Percentiles rank a stretch among this genome's conserved stretches.
These are phyloP conservation scores for Ganoderma sinense DNA, from an alignment of 1,284 basidiomycete genomes.

Conservation along the genomic window DNA sequence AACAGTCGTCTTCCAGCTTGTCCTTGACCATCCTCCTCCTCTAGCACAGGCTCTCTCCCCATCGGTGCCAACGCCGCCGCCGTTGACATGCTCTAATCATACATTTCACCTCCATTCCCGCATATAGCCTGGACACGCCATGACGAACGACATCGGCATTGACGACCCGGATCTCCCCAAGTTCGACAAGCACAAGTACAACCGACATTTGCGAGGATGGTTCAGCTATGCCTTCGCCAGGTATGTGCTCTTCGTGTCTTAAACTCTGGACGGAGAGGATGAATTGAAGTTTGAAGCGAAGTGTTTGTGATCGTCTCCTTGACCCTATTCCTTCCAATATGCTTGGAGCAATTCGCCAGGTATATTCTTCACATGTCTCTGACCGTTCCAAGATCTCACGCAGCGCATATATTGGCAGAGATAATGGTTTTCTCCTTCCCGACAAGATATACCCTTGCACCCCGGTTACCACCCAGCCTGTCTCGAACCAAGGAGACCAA, in stretches of 20 bases:
- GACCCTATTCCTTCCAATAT: conserved; percentile 84
- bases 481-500: conserved; percentile 32
- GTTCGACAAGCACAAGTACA: conserved; percentile 33
- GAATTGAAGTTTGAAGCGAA: conserved; percentile 55
- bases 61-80: no score
- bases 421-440: conserved; percentile 78
- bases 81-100: neutral
- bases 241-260: conserved; percentile 40
- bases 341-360: conserved; percentile 80
- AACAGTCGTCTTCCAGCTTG: neutral
- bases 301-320: conserved; percentile 84
- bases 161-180: conserved; percentile 10
- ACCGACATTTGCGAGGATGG: conserved; percentile 70
- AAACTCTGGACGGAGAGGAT: neutral
- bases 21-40: neutral
- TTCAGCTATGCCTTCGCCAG: conserved; percentile 82
- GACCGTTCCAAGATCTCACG: neutral
- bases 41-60: no score
- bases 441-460: conserved; percentile 62
- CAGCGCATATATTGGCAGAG: conserved; percentile 45
- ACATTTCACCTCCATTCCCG: neutral
- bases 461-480: conserved; percentile 28
- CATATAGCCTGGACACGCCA: neutral
- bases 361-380: conserved; percentile 10
- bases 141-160: neutral